Evolutionary conservation across 2,329 filamentous ascomycete genomes (phyloP), one percentile per base, ranked within the genome.

Genomic region (Colletotrichum navitas): DNA sequence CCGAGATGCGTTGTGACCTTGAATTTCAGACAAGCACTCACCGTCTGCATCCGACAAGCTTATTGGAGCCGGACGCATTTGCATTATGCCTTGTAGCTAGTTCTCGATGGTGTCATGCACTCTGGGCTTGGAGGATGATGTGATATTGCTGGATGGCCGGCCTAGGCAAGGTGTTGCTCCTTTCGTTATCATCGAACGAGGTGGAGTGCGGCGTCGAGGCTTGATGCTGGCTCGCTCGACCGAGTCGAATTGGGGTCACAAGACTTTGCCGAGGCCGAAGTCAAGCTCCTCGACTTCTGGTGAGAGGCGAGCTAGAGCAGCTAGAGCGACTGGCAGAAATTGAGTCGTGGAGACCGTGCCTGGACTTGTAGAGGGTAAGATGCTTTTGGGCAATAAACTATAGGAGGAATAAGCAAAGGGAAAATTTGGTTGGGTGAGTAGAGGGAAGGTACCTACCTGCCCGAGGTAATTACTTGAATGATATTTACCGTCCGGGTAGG

Each of bases 191-290:
- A 18, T 29, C 32, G 21, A 18, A 39, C n/a, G 41, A 62, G 45
- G 66, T 71, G 61, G 61, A 56, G n/a, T n/a, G 47, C n/a, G 36
- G 36, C n/a, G 24, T 69, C 29, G 32, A 64, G 59, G 65, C 59
- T 72, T 64, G 59, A 63, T 69, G 69, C 69, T 49, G 41, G 66
- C 26, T 64, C 49, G 45, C 39, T 58, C 60, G 54, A 55, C 45
- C 34, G 49, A 68, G 39, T 36, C 14, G 24, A 41, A 32, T 29
- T 49, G 51, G 21, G 41, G 21, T 52, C 34, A 16, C 21, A 29
- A 49, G 21, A 61, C n/a, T 52, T 56, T 58, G 68, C 26, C 29
- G 29, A 34, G 51, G 21, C 41, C 14, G 45, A 63, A 32, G 26
- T 55, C 62, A n/a, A 66, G 54, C 45, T n/a, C 41, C 18, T 10